Base-by-base conservation (phyloP, 2,329 filamentous ascomycete genomes). In the Fusarium hainanense region DNA sequence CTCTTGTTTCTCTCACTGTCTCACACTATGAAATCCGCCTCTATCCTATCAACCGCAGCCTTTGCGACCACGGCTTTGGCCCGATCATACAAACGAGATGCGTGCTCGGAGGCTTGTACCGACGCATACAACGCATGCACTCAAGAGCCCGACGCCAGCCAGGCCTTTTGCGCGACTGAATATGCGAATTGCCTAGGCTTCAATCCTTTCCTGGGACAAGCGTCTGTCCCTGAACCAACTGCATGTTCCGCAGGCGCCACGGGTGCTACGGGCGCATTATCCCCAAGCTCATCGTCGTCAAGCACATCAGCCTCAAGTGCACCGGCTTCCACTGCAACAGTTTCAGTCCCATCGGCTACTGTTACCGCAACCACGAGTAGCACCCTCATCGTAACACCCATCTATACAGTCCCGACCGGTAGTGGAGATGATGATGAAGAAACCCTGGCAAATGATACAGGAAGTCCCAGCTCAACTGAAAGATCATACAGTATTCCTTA, bases 1-100 rank as follows among this genome's bases (percentile, higher is more conserved):
- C n/a, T n/a, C n/a, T n/a, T n/a, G n/a, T n/a, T n/a, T n/a, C n/a
- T n/a, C n/a, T n/a, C n/a, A n/a, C n/a, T 37, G 34, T 10, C 10
- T 25, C 16, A 34, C 18, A 37, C 2, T 11, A 63, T 63, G 60
- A 63, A n/a, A n/a, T n/a, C n/a, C n/a, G n/a, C n/a, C n/a, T n/a
- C 37, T 9, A 14, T 20, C 10, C 23, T 63, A 0, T 20, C 27
- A 6, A 12, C 34, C 2, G 12, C 16, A 7, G 5, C 10, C 1
- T 25, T 63, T 27, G 18, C 20, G 0, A n/a, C 13, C 1, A n/a
- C 14, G 6, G 2, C 20, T 4, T 10, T 16, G 23, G 47, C 60
- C 3, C 28, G 18, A 5, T 16, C 48, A 6, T 43, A 20, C 12
- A 44, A 56, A 10, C 49, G 60, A 0, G 49, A 63, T n/a, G 60